Evolutionary conservation across 768 basidiomycete species (phyloP), one percentile per base, ranked within the genome.

Genomic region (Russula foetens): DNA sequence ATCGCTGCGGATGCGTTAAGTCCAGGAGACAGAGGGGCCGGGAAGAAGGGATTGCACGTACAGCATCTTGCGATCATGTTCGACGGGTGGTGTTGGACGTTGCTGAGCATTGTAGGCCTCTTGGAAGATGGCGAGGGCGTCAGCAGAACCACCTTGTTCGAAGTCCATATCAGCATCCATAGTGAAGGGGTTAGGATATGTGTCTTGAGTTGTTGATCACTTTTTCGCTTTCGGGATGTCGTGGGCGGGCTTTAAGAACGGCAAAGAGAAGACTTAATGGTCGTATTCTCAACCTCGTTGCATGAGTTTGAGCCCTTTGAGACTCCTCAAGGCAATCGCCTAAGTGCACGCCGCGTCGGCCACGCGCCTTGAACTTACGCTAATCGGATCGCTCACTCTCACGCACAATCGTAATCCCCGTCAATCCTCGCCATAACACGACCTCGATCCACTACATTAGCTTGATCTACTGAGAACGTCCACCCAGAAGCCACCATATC

Each of bases 91-190:
- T 58, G 70, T 67, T 57, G 62, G 70, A 54, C 69, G 73, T n/a
- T 66, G 68, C 54, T 67, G 67, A 41, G 54, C 63, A 45, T 75
- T 72, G 63, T 69, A 73, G 29, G 70, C 73, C 39, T 71, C 73
- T 43, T 75, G 72, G 33, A 73, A 56, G 33, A 59, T 58, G 8
- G 74, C 71, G 50, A 75, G 41, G 59, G 72, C 58, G 12, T 59
- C 52, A 14, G 53, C 71, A 43, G 75, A 58, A 66, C 64, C 59
- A 39, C 69, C 75, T 33, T 68, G 52, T 62, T 82, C 83, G 72
- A 85, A 83, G 51, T 82, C 83, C 85, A 91, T 89, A 74, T 90
- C 86, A 77, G 85, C 79, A 74, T 91, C 88, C 89, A 91, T 91
- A 73, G 52, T 74, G 50, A 39, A 19, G 24, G 17, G 28, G 47